These are phyloP conservation scores for Amyloporia xantha DNA, from an alignment of 768 basidiomycete species.

Conservation along the genomic window DNA sequence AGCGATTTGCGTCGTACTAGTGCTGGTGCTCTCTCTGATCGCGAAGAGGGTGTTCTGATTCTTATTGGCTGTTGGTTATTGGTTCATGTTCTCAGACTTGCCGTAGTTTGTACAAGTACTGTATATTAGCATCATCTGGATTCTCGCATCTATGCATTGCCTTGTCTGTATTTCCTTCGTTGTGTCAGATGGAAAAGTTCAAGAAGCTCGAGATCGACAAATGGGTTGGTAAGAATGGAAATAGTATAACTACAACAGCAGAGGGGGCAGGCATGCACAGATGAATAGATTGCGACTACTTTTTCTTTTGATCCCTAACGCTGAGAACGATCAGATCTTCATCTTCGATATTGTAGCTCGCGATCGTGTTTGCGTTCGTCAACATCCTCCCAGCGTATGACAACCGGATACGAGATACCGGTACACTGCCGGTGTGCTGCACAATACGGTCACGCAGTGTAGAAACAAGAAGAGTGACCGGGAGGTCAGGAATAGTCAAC, in stretches of 20 bases:
- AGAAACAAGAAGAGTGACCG: constrained; percentile 78
- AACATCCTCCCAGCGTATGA: constrained; percentile 81
- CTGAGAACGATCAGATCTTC: constrained; percentile 78
- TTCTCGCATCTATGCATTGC: constrained; percentile 1
- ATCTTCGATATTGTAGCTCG: constrained; percentile 85
- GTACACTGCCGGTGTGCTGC: constrained; percentile 68
- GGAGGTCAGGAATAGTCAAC: constrained; percentile 75
- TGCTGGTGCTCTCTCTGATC: constrained; percentile 60
- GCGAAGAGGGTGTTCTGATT: constrained; percentile 49
- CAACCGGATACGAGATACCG: constrained; percentile 75
- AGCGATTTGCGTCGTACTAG: constrained; percentile 66
- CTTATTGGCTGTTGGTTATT: too few species aligned
- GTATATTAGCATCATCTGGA: constrained; percentile 6
- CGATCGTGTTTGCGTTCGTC: constrained; percentile 80
- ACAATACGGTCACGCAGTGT: constrained; percentile 87
- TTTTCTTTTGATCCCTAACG: constrained; percentile 73
- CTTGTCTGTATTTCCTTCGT: neutral
- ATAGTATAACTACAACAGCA: constrained; percentile 6
- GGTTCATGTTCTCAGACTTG: too few species aligned
- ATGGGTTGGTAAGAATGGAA: constrained; percentile 4
- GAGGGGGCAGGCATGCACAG: neutral
- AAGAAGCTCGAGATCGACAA: constrained; percentile 6
- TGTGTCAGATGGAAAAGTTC: neutral
- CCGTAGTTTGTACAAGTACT: constrained; percentile 1
- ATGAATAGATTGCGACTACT: constrained; percentile 21